Evolutionary conservation across 345 rosid genomes (phyloP).

Genomic region (Bruguiera parviflora): DNA sequence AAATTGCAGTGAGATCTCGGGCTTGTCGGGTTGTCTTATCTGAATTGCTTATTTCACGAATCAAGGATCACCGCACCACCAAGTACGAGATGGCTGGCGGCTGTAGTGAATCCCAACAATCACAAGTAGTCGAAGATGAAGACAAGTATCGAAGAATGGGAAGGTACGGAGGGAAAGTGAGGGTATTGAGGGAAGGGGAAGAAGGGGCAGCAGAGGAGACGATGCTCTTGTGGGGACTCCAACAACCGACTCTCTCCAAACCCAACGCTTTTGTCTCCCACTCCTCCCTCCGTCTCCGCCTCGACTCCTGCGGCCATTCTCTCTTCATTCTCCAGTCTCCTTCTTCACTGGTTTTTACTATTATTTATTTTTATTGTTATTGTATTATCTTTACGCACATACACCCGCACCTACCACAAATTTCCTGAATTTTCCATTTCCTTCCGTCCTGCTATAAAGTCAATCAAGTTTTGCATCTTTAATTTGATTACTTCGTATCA

Average conservation of each 20-base stretch:
- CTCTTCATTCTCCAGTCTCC: slow-evolving; percentile 87
- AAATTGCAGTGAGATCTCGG: too few relatives aligned
- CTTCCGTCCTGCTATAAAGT: too few relatives aligned
- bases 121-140: slow-evolving; percentile 13
- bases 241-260: slow-evolving; percentile 66
- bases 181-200: slow-evolving; percentile 26
- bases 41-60: too few relatives aligned
- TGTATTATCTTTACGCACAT: too few relatives aligned
- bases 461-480: too few relatives aligned
- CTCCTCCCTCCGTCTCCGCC: slow-evolving; percentile 64
- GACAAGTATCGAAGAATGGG: slow-evolving; percentile 27
- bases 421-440: too few relatives aligned
- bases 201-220: slow-evolving; percentile 80
- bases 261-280: slow-evolving; percentile 81
- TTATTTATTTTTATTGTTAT: background rate
- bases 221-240: slow-evolving; percentile 87
- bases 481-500: too few relatives aligned
- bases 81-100: too few relatives aligned
- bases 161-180: slow-evolving; percentile 58
- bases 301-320: slow-evolving; percentile 86
- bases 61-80: too few relatives aligned
- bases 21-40: too few relatives aligned
- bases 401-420: too few relatives aligned
- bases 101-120: too few relatives aligned
- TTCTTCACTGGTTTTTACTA: slow-evolving; percentile 61